phyloP scores from a whole-genome alignment of 805 yeast genomes.

The Metschnikowia lachancei region DNA sequence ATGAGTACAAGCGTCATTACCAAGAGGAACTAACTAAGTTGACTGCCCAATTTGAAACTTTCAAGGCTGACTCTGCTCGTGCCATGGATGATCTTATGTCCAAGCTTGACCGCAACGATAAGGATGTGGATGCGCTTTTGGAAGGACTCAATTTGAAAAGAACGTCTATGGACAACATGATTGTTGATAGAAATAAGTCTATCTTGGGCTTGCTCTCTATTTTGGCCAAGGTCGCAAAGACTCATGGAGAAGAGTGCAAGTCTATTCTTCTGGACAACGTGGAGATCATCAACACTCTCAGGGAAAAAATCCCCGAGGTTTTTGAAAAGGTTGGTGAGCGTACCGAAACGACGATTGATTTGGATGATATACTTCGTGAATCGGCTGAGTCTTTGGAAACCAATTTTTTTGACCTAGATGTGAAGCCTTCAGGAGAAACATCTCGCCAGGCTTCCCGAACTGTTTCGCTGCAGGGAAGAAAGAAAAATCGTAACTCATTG shows the following conservation, averaged over 20 bases:
- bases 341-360: constrained; percentile 30
- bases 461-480: constrained; percentile 13
- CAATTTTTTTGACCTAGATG: constrained; percentile 5
- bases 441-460: constrained; percentile 7
- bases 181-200: constrained; percentile 45
- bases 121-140: constrained; percentile 48
- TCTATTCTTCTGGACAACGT: constrained; percentile 46
- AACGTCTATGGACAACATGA: constrained; percentile 48
- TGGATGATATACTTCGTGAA: constrained; percentile 35
- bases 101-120: constrained; percentile 44
- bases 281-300: constrained; percentile 39
- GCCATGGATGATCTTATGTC: constrained; percentile 35
- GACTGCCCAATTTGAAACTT: constrained; percentile 35
- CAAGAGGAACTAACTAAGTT: constrained; percentile 42
- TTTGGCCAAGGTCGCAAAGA: constrained; percentile 44
- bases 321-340: constrained; percentile 28
- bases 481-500: constrained; percentile 35
- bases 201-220: constrained; percentile 42
- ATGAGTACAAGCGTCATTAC: constrained; percentile 50
- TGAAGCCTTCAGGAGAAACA: constrained; percentile 2
- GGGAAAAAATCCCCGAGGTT: constrained; percentile 38
- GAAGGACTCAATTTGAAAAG: constrained; percentile 48
- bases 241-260: constrained; percentile 50
- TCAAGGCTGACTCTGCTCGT: constrained; percentile 35
- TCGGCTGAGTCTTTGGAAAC: constrained; percentile 30